A percentile compares a stretch with the other conserved stretches of the same genome.
Conservation (phyloP, 768 basidiomycete species). For the Lactarius deliciosus region DNA sequence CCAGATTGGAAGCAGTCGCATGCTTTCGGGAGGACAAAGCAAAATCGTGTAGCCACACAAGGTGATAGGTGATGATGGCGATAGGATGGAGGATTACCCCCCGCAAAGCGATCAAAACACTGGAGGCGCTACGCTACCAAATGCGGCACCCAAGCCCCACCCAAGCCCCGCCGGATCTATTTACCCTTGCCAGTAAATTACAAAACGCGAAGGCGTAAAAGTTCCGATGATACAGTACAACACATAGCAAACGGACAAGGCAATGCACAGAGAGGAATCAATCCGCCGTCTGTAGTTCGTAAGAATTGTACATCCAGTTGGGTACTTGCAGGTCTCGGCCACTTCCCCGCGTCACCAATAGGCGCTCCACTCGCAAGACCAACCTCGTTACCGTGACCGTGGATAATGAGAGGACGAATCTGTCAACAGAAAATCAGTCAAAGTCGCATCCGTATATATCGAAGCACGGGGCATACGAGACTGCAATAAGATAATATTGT, state of each 20-base stretch:
- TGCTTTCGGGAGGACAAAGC: not conserved
- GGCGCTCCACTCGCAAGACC: constrained; percentile 22
- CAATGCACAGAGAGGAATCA: not conserved
- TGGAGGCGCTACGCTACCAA: not conserved
- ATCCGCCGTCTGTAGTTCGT: constrained; percentile 7
- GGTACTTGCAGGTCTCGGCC: not conserved
- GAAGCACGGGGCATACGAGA: constrained; percentile 15
- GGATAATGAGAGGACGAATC: constrained; percentile 20
- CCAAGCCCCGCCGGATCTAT: not conserved
- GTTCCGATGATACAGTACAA: not conserved
- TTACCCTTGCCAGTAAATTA: not conserved
- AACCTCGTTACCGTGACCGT: constrained; percentile 20
- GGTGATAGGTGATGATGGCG: not conserved
- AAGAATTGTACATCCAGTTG: constrained; percentile 18
- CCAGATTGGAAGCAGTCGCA: not conserved
- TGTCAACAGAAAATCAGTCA: not conserved
- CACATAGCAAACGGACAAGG: not conserved
- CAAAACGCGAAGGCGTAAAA: not conserved
- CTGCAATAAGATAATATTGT: constrained; percentile 18
- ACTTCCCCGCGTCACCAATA: constrained; percentile 9
- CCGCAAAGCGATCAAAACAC: not conserved
- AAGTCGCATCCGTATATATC: not conserved
- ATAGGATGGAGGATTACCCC: not conserved
- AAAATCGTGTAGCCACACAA: not conserved
- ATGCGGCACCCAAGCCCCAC: not conserved